Base-by-base conservation (phyloP, 106 monocot genomes). In the Amphibolis antarctica region DNA sequence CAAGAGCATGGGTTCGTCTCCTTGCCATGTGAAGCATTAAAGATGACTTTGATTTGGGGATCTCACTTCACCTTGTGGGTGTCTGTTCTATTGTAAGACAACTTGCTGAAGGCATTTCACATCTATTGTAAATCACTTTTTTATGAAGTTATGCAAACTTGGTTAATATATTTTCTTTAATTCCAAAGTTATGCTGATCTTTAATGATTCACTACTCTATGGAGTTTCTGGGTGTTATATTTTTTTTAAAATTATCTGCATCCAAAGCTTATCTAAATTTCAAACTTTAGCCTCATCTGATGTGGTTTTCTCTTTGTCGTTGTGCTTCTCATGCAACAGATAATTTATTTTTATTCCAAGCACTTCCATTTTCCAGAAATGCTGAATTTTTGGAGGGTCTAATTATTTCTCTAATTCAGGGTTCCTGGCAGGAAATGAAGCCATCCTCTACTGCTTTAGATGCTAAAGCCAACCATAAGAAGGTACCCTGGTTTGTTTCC, bases 1-100 rank as follows among this genome's bases (percentile, higher is more conserved):
- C 57, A 54, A 69, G 72, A 74, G 69, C 71, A 64, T 77, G 64
- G 59, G 42, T 72, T 69, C 36, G 23, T 49, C 68, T 63, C 56
- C 58, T 66, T 66, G 70, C 54, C 68, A 28, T 78, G 70, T 66
- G 60, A 80, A 72, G 75, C 74, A 55, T 48, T 66, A 75, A 70
- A 75, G 81, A 74, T 74, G 76, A 62, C 47, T 68, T 69, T 71
- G 60, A 62, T 58, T 68, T 79, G 63, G 20, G 64, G 68, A 48
- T 68, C 67, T 65, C 78, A 47, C 46, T 46, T 66, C 75, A 77
- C 80, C 64, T 85, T 80, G 75, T 75, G 68, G 84, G 59, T 81
- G 78, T 92, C 66, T 66, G 66, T 79, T 92, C 86, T 87, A 87
- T 92, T 92, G 87, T 84, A 92, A 87, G 87, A 87, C 77, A 82